A percentile compares a stretch with the other conserved stretches of the same genome.
Evolutionary conservation across 2,329 filamentous ascomycete species (phyloP).

Genomic region (Botryosphaeria dothidea): DNA sequence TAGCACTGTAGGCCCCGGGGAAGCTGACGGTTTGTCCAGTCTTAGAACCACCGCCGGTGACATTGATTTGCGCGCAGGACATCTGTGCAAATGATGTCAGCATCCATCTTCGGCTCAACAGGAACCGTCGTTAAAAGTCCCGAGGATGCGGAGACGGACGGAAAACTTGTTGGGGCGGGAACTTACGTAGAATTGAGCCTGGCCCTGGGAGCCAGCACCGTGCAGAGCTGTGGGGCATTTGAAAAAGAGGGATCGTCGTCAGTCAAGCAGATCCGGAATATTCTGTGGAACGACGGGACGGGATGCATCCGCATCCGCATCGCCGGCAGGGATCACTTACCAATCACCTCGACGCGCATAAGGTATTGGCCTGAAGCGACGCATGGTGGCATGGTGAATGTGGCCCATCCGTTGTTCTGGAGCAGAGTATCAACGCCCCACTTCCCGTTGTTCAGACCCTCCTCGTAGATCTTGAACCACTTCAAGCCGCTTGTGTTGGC

Average conservation of each 20-base stretch:
- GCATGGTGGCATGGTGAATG: slow-evolving; percentile 37
- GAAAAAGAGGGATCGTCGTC: slow-evolving; percentile 3
- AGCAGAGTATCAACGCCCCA: slow-evolving; percentile 56
- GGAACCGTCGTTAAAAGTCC: neutral
- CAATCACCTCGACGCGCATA: slow-evolving; percentile 26
- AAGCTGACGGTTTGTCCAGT: slow-evolving; percentile 18
- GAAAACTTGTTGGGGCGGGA: neutral
- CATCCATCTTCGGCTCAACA: too few relatives aligned
- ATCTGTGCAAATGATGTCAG: neutral
- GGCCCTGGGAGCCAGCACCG: slow-evolving; percentile 19
- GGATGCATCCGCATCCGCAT: neutral
- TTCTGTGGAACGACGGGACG: neutral
- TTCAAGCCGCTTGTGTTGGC: slow-evolving; percentile 40
- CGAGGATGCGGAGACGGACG: neutral
- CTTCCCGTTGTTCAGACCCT: slow-evolving; percentile 41
- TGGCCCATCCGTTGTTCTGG: slow-evolving; percentile 46
- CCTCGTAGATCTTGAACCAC: slow-evolving; percentile 46
- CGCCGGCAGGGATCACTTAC: neutral
- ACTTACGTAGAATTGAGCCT: slow-evolving; percentile 19
- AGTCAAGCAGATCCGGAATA: slow-evolving; percentile 7
- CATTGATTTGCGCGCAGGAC: slow-evolving; percentile 16
- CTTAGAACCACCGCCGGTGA: slow-evolving; percentile 14
- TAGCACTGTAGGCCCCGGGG: slow-evolving; percentile 13
- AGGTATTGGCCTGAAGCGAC: slow-evolving; percentile 36
- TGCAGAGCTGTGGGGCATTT: slow-evolving; percentile 20